phyloP scores from a whole-genome alignment of 352 stramenopile species.

The Globisporangium nunn region DNA sequence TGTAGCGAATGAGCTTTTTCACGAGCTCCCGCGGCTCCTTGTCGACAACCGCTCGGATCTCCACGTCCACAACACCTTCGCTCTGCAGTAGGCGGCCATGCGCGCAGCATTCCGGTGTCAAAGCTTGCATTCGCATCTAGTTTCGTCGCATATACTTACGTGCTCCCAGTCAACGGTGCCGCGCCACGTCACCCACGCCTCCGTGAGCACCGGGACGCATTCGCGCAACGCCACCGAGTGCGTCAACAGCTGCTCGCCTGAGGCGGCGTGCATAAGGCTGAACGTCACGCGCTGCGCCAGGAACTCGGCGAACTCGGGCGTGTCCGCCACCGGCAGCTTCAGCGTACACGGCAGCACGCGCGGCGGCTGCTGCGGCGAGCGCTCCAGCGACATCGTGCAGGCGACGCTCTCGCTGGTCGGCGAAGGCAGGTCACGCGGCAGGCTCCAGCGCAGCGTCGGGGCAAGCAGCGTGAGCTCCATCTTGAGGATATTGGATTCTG shows the following conservation, averaged over 20 bases:
- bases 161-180: slow-evolving; percentile 21
- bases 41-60: slow-evolving; percentile 31
- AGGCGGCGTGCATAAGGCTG: slow-evolving; percentile 10
- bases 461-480: slow-evolving; percentile 33
- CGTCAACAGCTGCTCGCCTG: slow-evolving; percentile 14
- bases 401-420: neutral
- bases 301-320: slow-evolving; percentile 26
- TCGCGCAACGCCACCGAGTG: slow-evolving; percentile 32
- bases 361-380: slow-evolving; percentile 4
- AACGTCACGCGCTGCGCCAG: slow-evolving; percentile 34
- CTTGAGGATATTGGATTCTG: no score
- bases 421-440: neutral
- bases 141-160: slow-evolving; percentile 11
- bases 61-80: slow-evolving; percentile 23
- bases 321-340: slow-evolving; percentile 15
- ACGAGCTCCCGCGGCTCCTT: slow-evolving; percentile 39
- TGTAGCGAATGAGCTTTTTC: slow-evolving; percentile 28
- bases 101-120: no score
- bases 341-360: slow-evolving; percentile 32
- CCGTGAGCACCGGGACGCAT: slow-evolving; percentile 41
- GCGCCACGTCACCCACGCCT: slow-evolving; percentile 36
- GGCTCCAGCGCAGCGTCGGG: slow-evolving; percentile 24
- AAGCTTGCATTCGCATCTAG: no score
- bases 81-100: slow-evolving; percentile 12
- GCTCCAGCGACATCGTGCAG: slow-evolving; percentile 17